Evolutionary conservation across 2,329 filamentous ascomycete genomes (phyloP).

Genomic region (Clonostachys byssicola): DNA sequence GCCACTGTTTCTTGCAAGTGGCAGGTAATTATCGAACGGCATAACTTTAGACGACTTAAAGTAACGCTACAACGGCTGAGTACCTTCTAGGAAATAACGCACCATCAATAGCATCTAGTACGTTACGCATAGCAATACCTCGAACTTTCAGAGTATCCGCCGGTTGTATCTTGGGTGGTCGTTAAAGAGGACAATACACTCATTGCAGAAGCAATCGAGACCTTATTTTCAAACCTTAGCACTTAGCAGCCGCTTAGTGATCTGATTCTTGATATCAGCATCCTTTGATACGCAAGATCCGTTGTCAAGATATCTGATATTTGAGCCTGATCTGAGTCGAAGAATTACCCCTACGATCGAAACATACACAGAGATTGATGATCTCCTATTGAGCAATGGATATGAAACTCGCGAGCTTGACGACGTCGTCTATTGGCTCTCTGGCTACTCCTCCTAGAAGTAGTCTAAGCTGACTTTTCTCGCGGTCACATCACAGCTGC

Average conservation of each 20-base stretch:
- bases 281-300: conserved; percentile 23
- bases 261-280: conserved; percentile 27
- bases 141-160: conserved; percentile 9
- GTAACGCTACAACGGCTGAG: conserved; percentile 17
- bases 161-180: conserved; percentile 5
- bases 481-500: conserved; percentile 19
- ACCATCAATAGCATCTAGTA: conserved; percentile 17
- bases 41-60: conserved; percentile 20
- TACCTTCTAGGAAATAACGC: conserved; percentile 15
- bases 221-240: conserved; percentile 20
- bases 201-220: neutral
- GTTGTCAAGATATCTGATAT: conserved; percentile 25
- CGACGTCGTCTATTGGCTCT: too few species aligned
- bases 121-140: conserved; percentile 12
- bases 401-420: too few species aligned
- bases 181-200: neutral
- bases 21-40: conserved; percentile 18
- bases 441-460: conserved; percentile 11
- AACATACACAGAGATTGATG: neutral
- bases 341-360: neutral
- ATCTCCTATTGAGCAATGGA: too few species aligned
- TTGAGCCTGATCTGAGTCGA: conserved; percentile 1
- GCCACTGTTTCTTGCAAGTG: conserved; percentile 22
- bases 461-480: conserved; percentile 22
- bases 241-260: conserved; percentile 21